These are phyloP conservation scores for Apiospora pterosperma DNA, from an alignment of 2,329 filamentous ascomycete species.

Conservation along the genomic window DNA sequence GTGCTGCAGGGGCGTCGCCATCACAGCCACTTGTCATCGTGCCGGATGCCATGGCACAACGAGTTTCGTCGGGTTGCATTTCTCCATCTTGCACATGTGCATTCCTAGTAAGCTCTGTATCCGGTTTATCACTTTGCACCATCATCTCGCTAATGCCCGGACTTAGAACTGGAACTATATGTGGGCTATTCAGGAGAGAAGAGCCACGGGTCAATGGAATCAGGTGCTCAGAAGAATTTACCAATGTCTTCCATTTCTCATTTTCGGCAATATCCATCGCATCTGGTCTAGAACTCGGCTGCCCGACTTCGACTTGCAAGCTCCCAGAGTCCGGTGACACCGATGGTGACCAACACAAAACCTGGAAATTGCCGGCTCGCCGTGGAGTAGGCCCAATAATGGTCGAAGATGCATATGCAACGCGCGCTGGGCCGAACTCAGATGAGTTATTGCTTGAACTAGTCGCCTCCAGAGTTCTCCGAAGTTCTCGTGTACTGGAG, in stretches of 20 bases:
- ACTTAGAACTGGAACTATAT: background rate
- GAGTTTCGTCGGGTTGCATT: background rate
- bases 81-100: background rate
- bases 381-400: conserved; percentile 23
- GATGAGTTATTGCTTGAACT: background rate
- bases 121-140: background rate
- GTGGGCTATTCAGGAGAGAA: conserved; percentile 6
- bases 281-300: conserved; percentile 14
- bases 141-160: conserved; percentile 4
- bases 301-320: conserved; percentile 23
- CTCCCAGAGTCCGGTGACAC: conserved; percentile 18
- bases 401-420: conserved; percentile 19
- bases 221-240: background rate
- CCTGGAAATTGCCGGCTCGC: conserved; percentile 14
- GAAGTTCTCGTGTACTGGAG: background rate
- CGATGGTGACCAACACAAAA: conserved; percentile 23
- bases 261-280: conserved; percentile 7
- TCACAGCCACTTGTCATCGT: background rate
- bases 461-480: background rate
- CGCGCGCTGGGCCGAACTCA: conserved; percentile 12
- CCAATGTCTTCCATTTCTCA: conserved; percentile 2
- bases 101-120: background rate
- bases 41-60: background rate
- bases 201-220: conserved; percentile 10
- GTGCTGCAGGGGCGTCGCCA: background rate